Evolutionary conservation across 306 rosid species (phyloP).

Genomic region (Albizia julibrissin): DNA sequence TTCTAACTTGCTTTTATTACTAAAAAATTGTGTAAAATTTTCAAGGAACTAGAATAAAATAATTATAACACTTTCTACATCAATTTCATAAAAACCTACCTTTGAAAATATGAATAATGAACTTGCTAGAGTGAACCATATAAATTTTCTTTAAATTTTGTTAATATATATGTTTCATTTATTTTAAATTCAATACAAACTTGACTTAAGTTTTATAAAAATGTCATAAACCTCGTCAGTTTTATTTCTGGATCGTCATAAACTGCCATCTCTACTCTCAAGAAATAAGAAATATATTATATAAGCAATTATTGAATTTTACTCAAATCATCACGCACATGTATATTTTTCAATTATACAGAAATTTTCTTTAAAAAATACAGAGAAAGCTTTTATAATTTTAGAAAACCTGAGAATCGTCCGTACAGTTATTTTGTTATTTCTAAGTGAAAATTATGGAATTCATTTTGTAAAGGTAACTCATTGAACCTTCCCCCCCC

Average conservation of each 20-base stretch:
- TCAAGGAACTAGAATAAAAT: neutral
- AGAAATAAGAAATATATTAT: neutral
- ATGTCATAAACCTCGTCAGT: neutral
- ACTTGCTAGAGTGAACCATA: neutral
- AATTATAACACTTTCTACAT: neutral
- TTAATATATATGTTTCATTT: neutral
- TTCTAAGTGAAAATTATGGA: neutral
- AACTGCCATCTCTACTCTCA: neutral
- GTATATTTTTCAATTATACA: neutral
- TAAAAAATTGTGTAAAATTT: no score
- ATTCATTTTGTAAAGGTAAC: neutral
- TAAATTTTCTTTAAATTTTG: no score
- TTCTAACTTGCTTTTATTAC: neutral
- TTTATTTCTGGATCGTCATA: neutral
- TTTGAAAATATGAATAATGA: no score
- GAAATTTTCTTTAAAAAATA: no score
- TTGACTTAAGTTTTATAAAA: neutral
- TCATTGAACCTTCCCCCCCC: no score
- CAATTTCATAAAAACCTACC: neutral
- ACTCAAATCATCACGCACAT: neutral
- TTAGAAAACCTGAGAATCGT: neutral
- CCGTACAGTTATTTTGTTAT: no score
- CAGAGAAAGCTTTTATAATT: neutral
- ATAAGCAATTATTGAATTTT: neutral
- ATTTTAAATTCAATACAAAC: neutral